A percentile compares a stretch with the other conserved stretches of the same genome.
These are phyloP conservation scores for Epichloe bromicola DNA, from an alignment of 2,329 filamentous ascomycete species.

Conservation along the genomic window DNA sequence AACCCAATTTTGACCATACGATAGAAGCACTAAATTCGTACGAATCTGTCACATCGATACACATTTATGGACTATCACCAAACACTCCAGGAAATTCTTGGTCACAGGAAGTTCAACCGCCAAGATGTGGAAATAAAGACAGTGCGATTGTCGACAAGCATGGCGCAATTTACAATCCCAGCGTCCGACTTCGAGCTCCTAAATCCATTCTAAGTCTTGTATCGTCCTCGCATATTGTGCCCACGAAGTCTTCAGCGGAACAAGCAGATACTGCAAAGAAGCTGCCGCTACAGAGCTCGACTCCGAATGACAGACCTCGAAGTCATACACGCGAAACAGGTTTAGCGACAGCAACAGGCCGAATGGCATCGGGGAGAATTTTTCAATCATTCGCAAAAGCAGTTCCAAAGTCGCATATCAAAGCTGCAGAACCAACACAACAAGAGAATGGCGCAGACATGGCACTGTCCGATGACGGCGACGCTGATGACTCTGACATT, in stretches of 20 bases:
- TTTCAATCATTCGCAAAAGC: slow-evolving; percentile 70
- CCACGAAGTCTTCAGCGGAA: background rate
- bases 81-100: background rate
- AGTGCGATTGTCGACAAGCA: background rate
- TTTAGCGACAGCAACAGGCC: slow-evolving; percentile 30
- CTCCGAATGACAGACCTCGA: slow-evolving; percentile 14
- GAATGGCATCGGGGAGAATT: slow-evolving; percentile 47
- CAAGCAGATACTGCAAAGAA: slow-evolving; percentile 16
- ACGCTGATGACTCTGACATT: slow-evolving; percentile 25
- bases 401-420: slow-evolving; percentile 22
- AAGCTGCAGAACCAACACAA: slow-evolving; percentile 32
- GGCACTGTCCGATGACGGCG: slow-evolving; percentile 27
- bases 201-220: background rate
- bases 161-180: slow-evolving; percentile 3
- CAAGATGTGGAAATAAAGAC: background rate
- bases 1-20: slow-evolving; percentile 5
- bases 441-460: slow-evolving; percentile 18
- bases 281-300: slow-evolving; percentile 13
- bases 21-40: slow-evolving; percentile 56
- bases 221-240: background rate
- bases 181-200: slow-evolving; percentile 3
- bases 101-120: background rate
- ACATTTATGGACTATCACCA: slow-evolving; percentile 62
- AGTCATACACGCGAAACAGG: background rate
- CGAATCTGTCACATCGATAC: slow-evolving; percentile 61